Conservation (phyloP, 2,329 filamentous ascomycete genomes). For the Trichoderma breve region DNA sequence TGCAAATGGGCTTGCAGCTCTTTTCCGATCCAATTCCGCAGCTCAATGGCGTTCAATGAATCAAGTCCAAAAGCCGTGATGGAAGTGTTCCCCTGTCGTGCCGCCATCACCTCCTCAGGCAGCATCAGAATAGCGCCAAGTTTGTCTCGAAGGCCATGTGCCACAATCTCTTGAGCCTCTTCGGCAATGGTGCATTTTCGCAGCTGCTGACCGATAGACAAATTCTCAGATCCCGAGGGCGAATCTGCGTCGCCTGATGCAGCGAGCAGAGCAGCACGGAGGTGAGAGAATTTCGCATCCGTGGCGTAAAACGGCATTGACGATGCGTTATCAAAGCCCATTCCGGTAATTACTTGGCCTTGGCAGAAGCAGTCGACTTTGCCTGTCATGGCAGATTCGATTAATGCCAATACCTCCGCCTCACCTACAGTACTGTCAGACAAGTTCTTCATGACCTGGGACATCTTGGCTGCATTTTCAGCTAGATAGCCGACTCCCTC, state of each 20-base stretch:
- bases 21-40: constrained; percentile 50
- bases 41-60: constrained; percentile 49
- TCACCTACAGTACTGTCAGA: constrained; percentile 49
- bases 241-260: constrained; percentile 21
- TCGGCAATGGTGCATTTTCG: constrained; percentile 19
- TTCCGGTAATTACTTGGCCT: constrained; percentile 53
- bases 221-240: constrained; percentile 8
- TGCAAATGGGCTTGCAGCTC: constrained; percentile 45
- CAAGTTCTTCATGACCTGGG: constrained; percentile 49
- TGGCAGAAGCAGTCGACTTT: constrained; percentile 42
- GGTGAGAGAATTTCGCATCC: constrained; percentile 54
- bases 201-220: constrained; percentile 24
- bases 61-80: constrained; percentile 38
- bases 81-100: constrained; percentile 24
- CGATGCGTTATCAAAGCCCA: constrained; percentile 45
- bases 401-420: constrained; percentile 53
- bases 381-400: constrained; percentile 51
- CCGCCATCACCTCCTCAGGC: constrained; percentile 25
- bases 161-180: constrained; percentile 29
- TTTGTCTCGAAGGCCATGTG: constrained; percentile 28
- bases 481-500: constrained; percentile 50
- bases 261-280: constrained; percentile 41
- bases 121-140: constrained; percentile 38
- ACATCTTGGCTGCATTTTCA: constrained; percentile 43
- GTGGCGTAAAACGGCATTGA: constrained; percentile 52